These are phyloP conservation scores for Aspergillus hiratsukae DNA, from an alignment of 2,329 filamentous ascomycete species.

Conservation along the genomic window DNA sequence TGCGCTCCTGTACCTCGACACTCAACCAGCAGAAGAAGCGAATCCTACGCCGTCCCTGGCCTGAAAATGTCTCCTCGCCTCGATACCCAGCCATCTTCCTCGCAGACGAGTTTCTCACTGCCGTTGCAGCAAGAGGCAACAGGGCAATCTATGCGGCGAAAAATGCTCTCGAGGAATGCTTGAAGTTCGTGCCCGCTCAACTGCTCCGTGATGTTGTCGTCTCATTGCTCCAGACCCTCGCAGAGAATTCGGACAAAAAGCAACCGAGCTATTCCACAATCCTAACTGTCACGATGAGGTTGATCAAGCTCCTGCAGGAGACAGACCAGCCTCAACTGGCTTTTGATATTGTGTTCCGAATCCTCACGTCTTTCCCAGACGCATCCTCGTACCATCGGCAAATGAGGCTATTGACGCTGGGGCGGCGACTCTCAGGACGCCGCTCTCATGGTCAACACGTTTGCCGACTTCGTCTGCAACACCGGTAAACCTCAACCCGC, in stretches of 20 bases:
- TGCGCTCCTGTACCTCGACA: constrained; percentile 15
- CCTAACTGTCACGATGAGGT: background rate
- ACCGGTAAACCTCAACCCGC: background rate
- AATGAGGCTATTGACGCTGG: constrained; percentile 4
- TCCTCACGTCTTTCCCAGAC: constrained; percentile 10
- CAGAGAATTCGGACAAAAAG: background rate
- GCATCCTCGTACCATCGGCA: constrained; percentile 14
- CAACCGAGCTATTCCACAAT: constrained; percentile 1
- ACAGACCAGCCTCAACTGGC: constrained; percentile 12
- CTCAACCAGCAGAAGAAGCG: background rate
- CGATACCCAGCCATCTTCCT: background rate
- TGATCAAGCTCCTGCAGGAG: constrained; percentile 9
- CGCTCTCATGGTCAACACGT: constrained; percentile 1
- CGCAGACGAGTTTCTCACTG: constrained; percentile 8
- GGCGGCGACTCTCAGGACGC: constrained; percentile 4
- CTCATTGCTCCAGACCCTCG: constrained; percentile 4
- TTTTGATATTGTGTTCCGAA: constrained; percentile 8
- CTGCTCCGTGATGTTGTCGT: constrained; percentile 7
- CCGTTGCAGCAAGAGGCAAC: background rate
- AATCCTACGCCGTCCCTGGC: constrained; percentile 7
- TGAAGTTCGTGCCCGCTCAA: constrained; percentile 3
- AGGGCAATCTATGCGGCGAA: background rate
- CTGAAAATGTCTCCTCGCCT: background rate
- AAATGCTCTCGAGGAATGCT: background rate
- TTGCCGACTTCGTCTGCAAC: constrained; percentile 5